Percentiles rank a stretch among this genome's conserved stretches.
Evolutionary conservation across 2,329 filamentous ascomycete species (phyloP).

Genomic region (Colletotrichum sp.): DNA sequence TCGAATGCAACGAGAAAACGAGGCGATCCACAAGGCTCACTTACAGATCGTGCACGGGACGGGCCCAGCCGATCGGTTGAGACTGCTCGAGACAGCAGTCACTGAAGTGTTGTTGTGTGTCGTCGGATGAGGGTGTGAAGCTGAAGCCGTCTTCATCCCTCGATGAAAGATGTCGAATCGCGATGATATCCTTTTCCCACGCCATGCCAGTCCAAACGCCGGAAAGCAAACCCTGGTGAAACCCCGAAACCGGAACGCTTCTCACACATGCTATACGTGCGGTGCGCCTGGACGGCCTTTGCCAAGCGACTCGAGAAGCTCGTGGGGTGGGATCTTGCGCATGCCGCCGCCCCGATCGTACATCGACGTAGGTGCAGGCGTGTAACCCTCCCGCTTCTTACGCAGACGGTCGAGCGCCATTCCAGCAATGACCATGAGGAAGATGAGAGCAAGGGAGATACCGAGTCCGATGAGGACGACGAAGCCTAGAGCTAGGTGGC

Average conservation of each 20-base stretch:
- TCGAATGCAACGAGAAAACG: slow-evolving; percentile 18
- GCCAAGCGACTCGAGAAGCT: slow-evolving; percentile 60
- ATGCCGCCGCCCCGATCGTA: slow-evolving; percentile 65
- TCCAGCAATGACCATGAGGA: slow-evolving; percentile 77
- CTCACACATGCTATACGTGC: slow-evolving; percentile 45
- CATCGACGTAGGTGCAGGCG: slow-evolving; percentile 74
- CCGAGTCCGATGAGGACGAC: slow-evolving; percentile 82
- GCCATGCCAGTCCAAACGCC: slow-evolving; percentile 41
- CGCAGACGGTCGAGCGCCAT: slow-evolving; percentile 77
- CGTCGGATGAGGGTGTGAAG: background rate
- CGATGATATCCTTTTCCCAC: slow-evolving; percentile 15
- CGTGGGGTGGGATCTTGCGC: slow-evolving; percentile 63
- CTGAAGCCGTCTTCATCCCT: background rate
- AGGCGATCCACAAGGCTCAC: background rate
- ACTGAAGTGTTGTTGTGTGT: background rate
- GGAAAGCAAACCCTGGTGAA: slow-evolving; percentile 23
- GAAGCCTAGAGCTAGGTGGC: slow-evolving; percentile 73
- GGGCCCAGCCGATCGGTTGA: background rate
- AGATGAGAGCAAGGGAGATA: slow-evolving; percentile 77
- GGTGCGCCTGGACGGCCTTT: slow-evolving; percentile 54
- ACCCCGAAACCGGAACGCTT: slow-evolving; percentile 6
- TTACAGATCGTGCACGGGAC: background rate
- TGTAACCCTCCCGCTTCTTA: slow-evolving; percentile 80
- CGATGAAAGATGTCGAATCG: slow-evolving; percentile 4
- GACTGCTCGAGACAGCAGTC: background rate